Base-by-base conservation (phyloP, 1,284 basidiomycete species). In the Thecaphora frezii region DNA sequence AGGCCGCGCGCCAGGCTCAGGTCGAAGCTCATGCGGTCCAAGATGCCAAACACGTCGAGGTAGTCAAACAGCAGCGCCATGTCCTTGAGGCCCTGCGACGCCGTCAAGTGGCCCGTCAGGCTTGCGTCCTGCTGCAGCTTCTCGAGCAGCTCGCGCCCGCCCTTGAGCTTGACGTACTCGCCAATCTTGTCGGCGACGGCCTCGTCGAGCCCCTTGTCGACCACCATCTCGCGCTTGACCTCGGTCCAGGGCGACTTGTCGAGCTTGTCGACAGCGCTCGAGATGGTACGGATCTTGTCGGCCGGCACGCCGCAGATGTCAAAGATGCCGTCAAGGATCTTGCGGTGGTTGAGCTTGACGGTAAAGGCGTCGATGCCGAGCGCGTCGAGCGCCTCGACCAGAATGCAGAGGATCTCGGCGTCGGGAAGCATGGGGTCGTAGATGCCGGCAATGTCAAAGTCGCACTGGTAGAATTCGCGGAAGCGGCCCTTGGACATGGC, bases 391-490 rank as follows among this genome's bases (percentile, higher is more conserved):
- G 93, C 86, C 30, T 92, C 91, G 73, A 88, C 89, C 1, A 93
- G 74, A 61, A 97, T 82, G 68, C 87, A 88, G 54, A 98, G 84
- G 33, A 96, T 82, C 79, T 98, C 96, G 1, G 91, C 89, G 77
- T 98, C 96, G 16, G 94, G 91, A 50, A 99, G 89, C 94, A 99
- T 98, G 4, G 91, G 82, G 80, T 99, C 94, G 65, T 77, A 74
- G n/a, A 64, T 49, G 23, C 94, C 94, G n/a, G 90, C 87, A 63
- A 98, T 93, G 81, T 98, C 96, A 74, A 97, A 90, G 80, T 98
- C 94, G 66, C 94, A 97, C 82, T 99, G 94, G 78, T 91, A 93
- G 79, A 98, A 98, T 82, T 99, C 94, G 62, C 94, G 86, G 92
- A 98, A 97, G 37, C 94, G 85, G 4, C 94, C 94, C 82, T 99